These are phyloP conservation scores for Penicillium sumatraense DNA, from an alignment of 2,329 filamentous ascomycete species.

Conservation along the genomic window DNA sequence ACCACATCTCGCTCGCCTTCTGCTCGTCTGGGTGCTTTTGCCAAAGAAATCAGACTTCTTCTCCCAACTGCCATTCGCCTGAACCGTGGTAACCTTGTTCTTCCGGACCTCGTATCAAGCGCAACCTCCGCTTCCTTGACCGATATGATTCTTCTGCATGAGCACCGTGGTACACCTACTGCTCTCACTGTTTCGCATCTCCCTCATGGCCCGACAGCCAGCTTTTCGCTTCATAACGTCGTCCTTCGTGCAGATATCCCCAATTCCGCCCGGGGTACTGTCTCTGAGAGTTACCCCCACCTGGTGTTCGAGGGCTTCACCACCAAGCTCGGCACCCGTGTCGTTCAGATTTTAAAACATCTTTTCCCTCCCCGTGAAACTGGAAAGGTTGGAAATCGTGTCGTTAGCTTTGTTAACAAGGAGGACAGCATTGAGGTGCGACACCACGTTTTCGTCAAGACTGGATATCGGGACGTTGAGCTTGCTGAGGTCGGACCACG, in stretches of 20 bases:
- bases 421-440: constrained; percentile 87
- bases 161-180: constrained; percentile 90
- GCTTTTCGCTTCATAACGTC: constrained; percentile 90
- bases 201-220: constrained; percentile 84
- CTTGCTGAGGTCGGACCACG: constrained; percentile 87
- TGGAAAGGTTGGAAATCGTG: constrained; percentile 81
- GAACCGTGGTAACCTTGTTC: constrained; percentile 87
- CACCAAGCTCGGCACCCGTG: constrained; percentile 75
- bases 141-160: constrained; percentile 86
- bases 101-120: constrained; percentile 82
- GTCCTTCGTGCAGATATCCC: constrained; percentile 92
- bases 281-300: constrained; percentile 91
- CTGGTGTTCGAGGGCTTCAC: constrained; percentile 94
- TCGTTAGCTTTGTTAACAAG: constrained; percentile 93
- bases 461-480: constrained; percentile 86
- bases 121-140: constrained; percentile 79
- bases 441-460: constrained; percentile 92
- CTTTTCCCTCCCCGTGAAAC: constrained; percentile 88
- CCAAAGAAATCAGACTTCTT: constrained; percentile 85
- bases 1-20: constrained; percentile 90
- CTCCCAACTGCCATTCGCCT: constrained; percentile 84
- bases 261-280: constrained; percentile 81
- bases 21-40: constrained; percentile 82
- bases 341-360: constrained; percentile 91
- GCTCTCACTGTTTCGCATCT: constrained; percentile 86